phyloP scores from a whole-genome alignment of 495 filamentous ascomycete species.

The Clavariopsis aquatica region DNA sequence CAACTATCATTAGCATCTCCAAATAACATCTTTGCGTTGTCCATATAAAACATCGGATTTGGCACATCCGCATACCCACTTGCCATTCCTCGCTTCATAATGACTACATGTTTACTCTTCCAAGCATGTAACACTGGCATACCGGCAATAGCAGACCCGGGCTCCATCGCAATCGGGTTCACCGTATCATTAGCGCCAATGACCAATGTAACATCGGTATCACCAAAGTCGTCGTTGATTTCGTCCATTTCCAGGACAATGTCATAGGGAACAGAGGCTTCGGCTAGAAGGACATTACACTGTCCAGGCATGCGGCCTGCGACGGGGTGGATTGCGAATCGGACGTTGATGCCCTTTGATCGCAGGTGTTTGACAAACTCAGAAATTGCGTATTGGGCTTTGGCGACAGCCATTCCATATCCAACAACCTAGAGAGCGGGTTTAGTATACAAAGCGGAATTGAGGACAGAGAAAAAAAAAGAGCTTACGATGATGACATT shows the following conservation, averaged over 20 bases:
- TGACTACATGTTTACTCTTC: slow-evolving; percentile 86
- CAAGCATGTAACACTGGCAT: slow-evolving; percentile 86
- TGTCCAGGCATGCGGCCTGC: slow-evolving; percentile 85
- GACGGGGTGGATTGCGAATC: slow-evolving; percentile 84
- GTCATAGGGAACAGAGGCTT: slow-evolving; percentile 80
- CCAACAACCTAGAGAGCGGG: slow-evolving; percentile 55
- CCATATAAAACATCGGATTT: slow-evolving; percentile 88
- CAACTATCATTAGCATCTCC: slow-evolving; percentile 79
- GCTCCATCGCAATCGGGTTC: slow-evolving; percentile 79
- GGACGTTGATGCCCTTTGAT: slow-evolving; percentile 68
- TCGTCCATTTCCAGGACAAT: slow-evolving; percentile 75
- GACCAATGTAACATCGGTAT: slow-evolving; percentile 80
- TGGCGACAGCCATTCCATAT: slow-evolving; percentile 86
- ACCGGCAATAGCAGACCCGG: slow-evolving; percentile 74
- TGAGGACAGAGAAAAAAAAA: neutral
- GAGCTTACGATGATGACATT: slow-evolving; percentile 69
- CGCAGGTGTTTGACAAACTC: slow-evolving; percentile 73
- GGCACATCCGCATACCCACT: slow-evolving; percentile 83
- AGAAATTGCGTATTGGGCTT: slow-evolving; percentile 80
- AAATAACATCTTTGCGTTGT: slow-evolving; percentile 79
- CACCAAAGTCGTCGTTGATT: slow-evolving; percentile 82
- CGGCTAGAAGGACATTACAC: slow-evolving; percentile 80
- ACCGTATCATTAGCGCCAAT: slow-evolving; percentile 87
- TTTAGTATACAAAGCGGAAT: neutral
- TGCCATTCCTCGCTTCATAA: slow-evolving; percentile 83